Conservation (phyloP, 2,329 filamentous ascomycete species). For the Tricladium varicosporioides region DNA sequence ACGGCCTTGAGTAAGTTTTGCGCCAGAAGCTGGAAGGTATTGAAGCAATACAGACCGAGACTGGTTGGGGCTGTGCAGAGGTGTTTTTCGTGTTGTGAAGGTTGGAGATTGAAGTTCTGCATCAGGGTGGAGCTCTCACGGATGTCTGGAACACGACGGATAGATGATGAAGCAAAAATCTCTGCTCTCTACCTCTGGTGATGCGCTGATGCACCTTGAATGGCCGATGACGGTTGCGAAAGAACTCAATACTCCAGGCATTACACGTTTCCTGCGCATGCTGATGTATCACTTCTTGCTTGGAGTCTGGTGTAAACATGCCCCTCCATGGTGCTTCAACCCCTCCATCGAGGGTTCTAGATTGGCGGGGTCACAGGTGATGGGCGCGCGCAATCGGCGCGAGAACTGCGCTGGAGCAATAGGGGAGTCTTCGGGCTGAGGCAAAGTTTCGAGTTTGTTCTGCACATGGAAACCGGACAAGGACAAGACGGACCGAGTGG, state of each 20-base stretch:
- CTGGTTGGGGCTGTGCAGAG: background rate
- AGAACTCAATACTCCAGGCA: too few relatives aligned
- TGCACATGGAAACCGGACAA: constrained; percentile 6
- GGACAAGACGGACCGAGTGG: constrained; percentile 18
- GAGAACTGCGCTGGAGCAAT: background rate
- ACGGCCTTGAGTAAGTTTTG: too few relatives aligned
- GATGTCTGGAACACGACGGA: background rate
- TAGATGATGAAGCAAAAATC: background rate
- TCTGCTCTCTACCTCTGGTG: background rate
- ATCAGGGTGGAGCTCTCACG: background rate
- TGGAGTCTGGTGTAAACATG: background rate
- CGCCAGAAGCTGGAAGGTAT: background rate
- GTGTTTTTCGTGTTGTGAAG: background rate
- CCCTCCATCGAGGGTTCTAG: background rate
- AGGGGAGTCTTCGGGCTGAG: too few relatives aligned
- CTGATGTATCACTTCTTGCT: too few relatives aligned
- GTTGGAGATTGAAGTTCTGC: background rate
- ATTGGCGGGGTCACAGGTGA: background rate
- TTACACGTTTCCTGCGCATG: too few relatives aligned
- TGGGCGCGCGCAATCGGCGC: background rate
- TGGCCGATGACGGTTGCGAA: too few relatives aligned
- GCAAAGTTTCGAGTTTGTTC: background rate
- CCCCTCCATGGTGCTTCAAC: background rate
- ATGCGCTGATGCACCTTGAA: too few relatives aligned
- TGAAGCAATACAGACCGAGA: background rate